Base-by-base conservation (phyloP, 768 basidiomycete genomes). In the Pisolithus sp. region DNA sequence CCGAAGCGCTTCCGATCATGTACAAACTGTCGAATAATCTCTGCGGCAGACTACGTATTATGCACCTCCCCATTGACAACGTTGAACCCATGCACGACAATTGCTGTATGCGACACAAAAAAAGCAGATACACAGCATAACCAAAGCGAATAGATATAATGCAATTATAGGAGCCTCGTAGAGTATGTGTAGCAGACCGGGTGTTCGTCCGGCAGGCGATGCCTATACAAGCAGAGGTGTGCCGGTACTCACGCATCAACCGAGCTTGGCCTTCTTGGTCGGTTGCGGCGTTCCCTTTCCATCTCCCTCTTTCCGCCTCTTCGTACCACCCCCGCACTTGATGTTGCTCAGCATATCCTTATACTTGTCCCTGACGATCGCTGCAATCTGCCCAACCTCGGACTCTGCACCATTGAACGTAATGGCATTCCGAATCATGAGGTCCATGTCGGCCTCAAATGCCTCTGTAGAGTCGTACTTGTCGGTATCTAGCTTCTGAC, bases 341-440 rank as follows among this genome's bases (percentile, higher is more conserved):
- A 61, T 59, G 62, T 72, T 81, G 48, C 65, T 69, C 59, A 83
- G 52, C 57, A 86, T 63, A 47, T 84, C 81, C 57, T 71, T 77
- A 58, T 79, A 72, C 56, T 76, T 80, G 48, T 77, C 72, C 43
- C 72, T 73, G 45, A 85, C 62, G 28, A 65, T 60, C n/a, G 69
- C 59, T 7, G 88, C 79, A 37, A 86, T 70, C 40, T 71, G 62
- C 15, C 85, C 90, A n/a, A 91, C 87, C 52, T 89, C 86, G 3
- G 88, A 89, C 42, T 85, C 83, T 2, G 72, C 72, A 0, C 87
- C 88, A 58, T 98, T 98, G 77, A 96, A 98, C 49, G 77, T 80
- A 65, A 88, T 79, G 15, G 94, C 91, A 63, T 97, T 98, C 53
- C 80, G 71, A 53, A 91, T 68, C 93, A 98, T 95, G 40, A 94